Base-by-base conservation (phyloP, 2,329 filamentous ascomycete species). In the Cyclaneusma minus region DNA sequence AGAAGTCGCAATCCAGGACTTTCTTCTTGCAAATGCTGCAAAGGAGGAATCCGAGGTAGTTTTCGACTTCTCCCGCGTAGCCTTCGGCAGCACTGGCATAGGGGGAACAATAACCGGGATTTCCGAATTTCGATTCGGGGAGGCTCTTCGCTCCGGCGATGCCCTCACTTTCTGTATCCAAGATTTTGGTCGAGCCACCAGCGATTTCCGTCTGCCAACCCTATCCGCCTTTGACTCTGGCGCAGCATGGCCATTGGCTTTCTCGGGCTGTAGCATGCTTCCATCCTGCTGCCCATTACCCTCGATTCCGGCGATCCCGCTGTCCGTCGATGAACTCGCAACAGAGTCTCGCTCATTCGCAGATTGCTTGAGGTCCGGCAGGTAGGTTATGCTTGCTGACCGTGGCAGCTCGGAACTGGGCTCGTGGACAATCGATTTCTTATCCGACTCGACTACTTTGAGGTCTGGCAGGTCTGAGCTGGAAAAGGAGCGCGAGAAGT, bases 301-400 rank as follows among this genome's bases (percentile, higher is more conserved):
- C n/a, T n/a, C n/a, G n/a, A n/a, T n/a, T n/a, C n/a, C n/a, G n/a
- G n/a, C n/a, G n/a, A n/a, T n/a, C n/a, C n/a, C n/a, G n/a, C n/a
- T n/a, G n/a, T n/a, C n/a, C n/a, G n/a, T n/a, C n/a, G n/a, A n/a
- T n/a, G n/a, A n/a, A n/a, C n/a, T n/a, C n/a, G n/a, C n/a, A n/a
- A n/a, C n/a, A n/a, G n/a, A n/a, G n/a, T n/a, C n/a, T n/a, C n/a
- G n/a, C n/a, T n/a, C n/a, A n/a, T n/a, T n/a, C n/a, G n/a, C n/a
- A 21, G 16, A 27, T 15, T 46, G 39, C 15, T 50, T 34, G 11
- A 55, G 42, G 15, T 41, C 47, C 3, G 61, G 55, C n/a, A 71
- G 44, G 35, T 62, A 58, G 24, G 61, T 65, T 45, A 65, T 71
- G 39, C 67, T 72, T 16, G 68, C 67, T 24, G 67, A 60, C 30